phyloP scores from a whole-genome alignment of 2,329 filamentous ascomycete species.

The Pleoardoris graminearum region DNA sequence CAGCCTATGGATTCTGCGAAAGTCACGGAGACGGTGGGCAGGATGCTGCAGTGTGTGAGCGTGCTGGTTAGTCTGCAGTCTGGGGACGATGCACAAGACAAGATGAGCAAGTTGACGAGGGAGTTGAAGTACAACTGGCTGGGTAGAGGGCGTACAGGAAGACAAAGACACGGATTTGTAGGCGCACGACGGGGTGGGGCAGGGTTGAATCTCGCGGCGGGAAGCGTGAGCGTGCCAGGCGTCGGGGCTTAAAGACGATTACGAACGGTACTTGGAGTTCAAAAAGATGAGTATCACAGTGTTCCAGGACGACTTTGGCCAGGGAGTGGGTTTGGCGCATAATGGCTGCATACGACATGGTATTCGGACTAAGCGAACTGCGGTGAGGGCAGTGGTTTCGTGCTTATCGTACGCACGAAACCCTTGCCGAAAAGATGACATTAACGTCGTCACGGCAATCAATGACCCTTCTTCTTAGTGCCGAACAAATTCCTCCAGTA shows the following conservation, averaged over 20 bases:
- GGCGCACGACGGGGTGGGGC: conserved; percentile 58
- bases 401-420: no score
- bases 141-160: conserved; percentile 82
- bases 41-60: conserved; percentile 95
- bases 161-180: conserved; percentile 88
- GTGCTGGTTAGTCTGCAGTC: conserved; percentile 79
- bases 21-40: conserved; percentile 89
- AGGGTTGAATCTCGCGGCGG: conserved; percentile 11
- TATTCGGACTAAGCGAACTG: no score
- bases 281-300: no score
- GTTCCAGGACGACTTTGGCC: no score
- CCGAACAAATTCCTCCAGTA: no score
- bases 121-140: conserved; percentile 97
- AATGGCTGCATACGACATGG: no score
- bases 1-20: conserved; percentile 62
- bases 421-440: no score
- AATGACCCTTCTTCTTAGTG: no score
- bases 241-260: conserved; percentile 2
- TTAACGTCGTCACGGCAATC: no score
- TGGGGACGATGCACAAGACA: conserved; percentile 72
- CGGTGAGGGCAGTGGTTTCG: no score
- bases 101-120: conserved; percentile 81
- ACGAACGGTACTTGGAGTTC: no score
- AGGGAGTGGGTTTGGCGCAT: no score
- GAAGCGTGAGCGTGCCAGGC: conserved; percentile 2